A percentile compares a stretch with the other conserved stretches of the same genome.
These are phyloP conservation scores for Penstemon davidsonii DNA, from an alignment of 257 asterid genomes.

Conservation along the genomic window DNA sequence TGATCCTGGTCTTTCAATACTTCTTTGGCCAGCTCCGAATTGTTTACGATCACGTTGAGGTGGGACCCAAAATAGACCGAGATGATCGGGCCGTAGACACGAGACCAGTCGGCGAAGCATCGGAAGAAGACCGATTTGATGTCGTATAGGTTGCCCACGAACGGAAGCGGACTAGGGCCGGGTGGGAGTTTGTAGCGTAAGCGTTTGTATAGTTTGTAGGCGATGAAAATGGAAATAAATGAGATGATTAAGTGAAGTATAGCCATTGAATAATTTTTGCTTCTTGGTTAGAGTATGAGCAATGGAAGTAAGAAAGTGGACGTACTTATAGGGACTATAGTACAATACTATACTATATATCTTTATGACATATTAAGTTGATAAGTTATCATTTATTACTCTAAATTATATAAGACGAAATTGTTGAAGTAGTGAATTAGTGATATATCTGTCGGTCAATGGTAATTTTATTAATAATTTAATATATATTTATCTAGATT, in stretches of 20 bases:
- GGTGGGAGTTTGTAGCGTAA: slow-evolving; percentile 44
- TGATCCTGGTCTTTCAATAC: slow-evolving; percentile 47
- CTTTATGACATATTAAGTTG: no score
- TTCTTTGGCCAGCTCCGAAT: slow-evolving; percentile 41
- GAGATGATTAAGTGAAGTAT: slow-evolving; percentile 22
- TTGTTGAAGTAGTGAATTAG: no score
- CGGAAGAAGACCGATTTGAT: slow-evolving; percentile 37
- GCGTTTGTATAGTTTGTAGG: slow-evolving; percentile 40
- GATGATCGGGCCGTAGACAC: slow-evolving; percentile 49
- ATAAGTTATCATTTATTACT: no score
- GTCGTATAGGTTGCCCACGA: slow-evolving; percentile 40
- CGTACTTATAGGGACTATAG: no score
- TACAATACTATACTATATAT: no score
- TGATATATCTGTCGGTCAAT: no score
- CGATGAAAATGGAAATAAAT: slow-evolving; percentile 27
- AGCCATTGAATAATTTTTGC: no score
- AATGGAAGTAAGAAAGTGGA: no score
- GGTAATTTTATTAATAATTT: no score
- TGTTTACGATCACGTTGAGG: slow-evolving; percentile 37
- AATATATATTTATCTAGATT: no score
- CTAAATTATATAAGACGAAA: no score
- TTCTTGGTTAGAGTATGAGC: no score
- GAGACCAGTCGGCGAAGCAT: slow-evolving; percentile 44
- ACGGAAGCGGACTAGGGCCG: slow-evolving; percentile 39
- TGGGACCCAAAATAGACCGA: slow-evolving; percentile 49